Conservation (phyloP, 345 rosid genomes). For the Brassica incana region DNA sequence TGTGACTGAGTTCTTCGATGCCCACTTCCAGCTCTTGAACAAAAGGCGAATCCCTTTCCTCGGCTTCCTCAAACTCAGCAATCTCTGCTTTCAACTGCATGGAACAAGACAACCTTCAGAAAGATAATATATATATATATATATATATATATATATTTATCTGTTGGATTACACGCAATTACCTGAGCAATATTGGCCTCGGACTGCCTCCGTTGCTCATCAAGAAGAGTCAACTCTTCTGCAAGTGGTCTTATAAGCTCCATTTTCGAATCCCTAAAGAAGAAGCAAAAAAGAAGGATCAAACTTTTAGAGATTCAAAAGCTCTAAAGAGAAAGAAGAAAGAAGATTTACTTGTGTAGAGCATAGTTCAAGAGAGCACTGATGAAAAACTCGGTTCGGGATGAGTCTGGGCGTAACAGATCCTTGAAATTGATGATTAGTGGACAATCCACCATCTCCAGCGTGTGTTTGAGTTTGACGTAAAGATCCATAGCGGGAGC, state of each 20-base stretch:
- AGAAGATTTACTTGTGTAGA: constrained; percentile 59
- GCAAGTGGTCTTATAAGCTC: constrained; percentile 47
- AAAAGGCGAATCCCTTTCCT: constrained; percentile 67
- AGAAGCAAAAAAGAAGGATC: neutral
- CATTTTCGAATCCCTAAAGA: constrained; percentile 69
- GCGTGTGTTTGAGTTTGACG: constrained; percentile 48
- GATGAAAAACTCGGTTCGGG: constrained; percentile 67
- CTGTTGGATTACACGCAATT: neutral
- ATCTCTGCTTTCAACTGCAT: constrained; percentile 77
- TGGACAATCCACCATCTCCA: constrained; percentile 56
- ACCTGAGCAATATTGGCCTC: constrained; percentile 75
- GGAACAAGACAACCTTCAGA: neutral
- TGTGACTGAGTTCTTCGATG: constrained; percentile 66
- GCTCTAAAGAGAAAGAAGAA: neutral
- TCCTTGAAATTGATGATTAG: constrained; percentile 60
- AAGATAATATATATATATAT: neutral
- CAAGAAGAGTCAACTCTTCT: constrained; percentile 67
- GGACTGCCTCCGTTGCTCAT: constrained; percentile 63
- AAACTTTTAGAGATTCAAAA: neutral
- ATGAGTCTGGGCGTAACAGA: constrained; percentile 58
- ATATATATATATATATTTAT: too few relatives aligned
- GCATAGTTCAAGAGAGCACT: constrained; percentile 78
- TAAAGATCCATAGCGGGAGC: constrained; percentile 49
- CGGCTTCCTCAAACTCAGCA: constrained; percentile 59
- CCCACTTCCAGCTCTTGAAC: constrained; percentile 63